A percentile compares a stretch with the other conserved stretches of the same genome.
Conservation (phyloP, 129 eudicot species). For the Deinandra increscens region DNA sequence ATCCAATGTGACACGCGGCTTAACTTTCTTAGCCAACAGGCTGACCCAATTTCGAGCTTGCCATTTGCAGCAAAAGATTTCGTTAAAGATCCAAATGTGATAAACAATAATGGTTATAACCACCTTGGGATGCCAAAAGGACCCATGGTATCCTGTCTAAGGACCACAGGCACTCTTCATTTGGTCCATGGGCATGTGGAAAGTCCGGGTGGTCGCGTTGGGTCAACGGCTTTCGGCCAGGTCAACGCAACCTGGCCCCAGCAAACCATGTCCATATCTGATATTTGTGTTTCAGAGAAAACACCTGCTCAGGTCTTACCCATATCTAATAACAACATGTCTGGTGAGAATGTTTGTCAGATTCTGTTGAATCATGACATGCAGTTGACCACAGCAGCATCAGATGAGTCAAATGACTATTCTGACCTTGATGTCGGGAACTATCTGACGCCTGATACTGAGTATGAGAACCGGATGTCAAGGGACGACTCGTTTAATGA, state of each 20-base stretch:
- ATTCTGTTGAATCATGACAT: slow-evolving; percentile 43
- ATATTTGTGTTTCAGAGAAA: slow-evolving; percentile 45
- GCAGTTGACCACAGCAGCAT: slow-evolving; percentile 33
- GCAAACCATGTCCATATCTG: slow-evolving; percentile 43
- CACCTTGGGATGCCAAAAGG: slow-evolving; percentile 7
- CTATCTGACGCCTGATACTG: not conserved
- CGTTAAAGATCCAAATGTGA: slow-evolving; percentile 24
- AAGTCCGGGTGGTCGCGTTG: not conserved
- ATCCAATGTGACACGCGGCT: slow-evolving; percentile 75
- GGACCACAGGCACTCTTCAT: not conserved
- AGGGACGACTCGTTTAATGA: slow-evolving; percentile 58
- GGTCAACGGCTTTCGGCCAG: slow-evolving; percentile 30
- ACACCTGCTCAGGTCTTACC: slow-evolving; percentile 28
- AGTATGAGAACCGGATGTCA: slow-evolving; percentile 23
- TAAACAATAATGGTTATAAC: slow-evolving; percentile 16
- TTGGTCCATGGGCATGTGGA: slow-evolving; percentile 6
- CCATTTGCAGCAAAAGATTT: slow-evolving; percentile 43
- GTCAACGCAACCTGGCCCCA: slow-evolving; percentile 33
- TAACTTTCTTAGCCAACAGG: slow-evolving; percentile 53
- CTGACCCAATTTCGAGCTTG: slow-evolving; percentile 28
- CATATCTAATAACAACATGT: slow-evolving; percentile 7
- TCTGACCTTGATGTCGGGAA: too few relatives aligned
- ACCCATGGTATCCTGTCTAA: slow-evolving; percentile 2
- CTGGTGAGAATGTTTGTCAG: slow-evolving; percentile 35
- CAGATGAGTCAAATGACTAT: slow-evolving; percentile 41